Evolutionary conservation across 2,329 filamentous ascomycete genomes (phyloP).

Genomic region (Diaporthe sp.): DNA sequence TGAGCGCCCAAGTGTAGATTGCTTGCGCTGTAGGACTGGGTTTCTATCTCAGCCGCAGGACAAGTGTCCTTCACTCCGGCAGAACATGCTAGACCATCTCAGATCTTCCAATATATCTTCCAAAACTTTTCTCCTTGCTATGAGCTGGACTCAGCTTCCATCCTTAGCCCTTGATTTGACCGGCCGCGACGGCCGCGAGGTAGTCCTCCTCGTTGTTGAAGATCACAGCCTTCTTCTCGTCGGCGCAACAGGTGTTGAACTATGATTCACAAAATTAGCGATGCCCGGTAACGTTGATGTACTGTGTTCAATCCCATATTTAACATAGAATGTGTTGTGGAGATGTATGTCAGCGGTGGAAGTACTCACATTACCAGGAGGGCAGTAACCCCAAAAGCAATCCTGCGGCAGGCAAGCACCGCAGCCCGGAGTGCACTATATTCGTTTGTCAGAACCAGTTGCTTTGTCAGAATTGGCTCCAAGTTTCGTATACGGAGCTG

Average conservation of each 20-base stretch:
- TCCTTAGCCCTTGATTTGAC: background rate
- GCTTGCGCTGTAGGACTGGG: background rate
- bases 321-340: background rate
- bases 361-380: background rate
- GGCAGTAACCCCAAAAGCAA: background rate
- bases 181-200: background rate
- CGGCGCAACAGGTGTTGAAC: conserved; percentile 18
- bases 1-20: background rate
- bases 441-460: background rate
- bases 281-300: background rate
- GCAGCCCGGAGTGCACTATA: background rate
- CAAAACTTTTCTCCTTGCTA: too few relatives aligned
- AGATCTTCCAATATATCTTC: background rate
- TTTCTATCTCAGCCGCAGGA: background rate
- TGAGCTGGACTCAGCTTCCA: background rate
- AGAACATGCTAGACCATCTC: background rate
- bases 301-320: background rate
- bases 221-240: background rate
- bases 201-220: conserved; percentile 14
- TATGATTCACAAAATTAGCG: background rate
- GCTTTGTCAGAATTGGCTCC: background rate
- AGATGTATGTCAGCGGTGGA: background rate
- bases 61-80: background rate
- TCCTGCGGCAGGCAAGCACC: background rate
- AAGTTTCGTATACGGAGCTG: background rate